Percentiles rank a stretch among this genome's conserved stretches.
Evolutionary conservation across 805 yeast species (phyloP).

Genomic region (Wickerhamiella galacta): DNA sequence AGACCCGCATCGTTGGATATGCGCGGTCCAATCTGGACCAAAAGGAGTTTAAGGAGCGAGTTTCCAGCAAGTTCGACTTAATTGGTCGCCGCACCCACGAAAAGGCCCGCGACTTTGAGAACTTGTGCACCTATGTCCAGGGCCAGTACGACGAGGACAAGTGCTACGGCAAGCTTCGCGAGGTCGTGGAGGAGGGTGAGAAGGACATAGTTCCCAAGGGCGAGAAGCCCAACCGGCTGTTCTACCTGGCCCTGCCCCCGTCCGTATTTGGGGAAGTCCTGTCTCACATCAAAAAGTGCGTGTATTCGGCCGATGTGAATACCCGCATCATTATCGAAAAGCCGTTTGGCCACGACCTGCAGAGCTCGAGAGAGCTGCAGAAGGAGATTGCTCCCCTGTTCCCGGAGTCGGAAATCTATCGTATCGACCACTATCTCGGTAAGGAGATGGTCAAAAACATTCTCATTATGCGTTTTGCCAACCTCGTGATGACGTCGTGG

Average conservation of each 20-base stretch:
- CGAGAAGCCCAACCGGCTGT: conserved; percentile 52
- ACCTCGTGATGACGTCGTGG: conserved; percentile 68
- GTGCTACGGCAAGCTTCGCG: conserved; percentile 46
- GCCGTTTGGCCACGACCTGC: conserved; percentile 91
- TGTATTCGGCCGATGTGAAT: conserved; percentile 49
- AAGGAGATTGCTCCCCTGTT: conserved; percentile 65
- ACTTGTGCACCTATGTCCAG: conserved; percentile 46
- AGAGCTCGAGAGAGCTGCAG: conserved; percentile 63
- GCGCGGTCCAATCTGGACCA: conserved; percentile 66
- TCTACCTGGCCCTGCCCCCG: conserved; percentile 91
- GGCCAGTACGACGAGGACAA: conserved; percentile 71
- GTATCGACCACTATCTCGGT: conserved; percentile 95
- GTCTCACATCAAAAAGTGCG: conserved; percentile 45
- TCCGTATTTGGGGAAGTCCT: conserved; percentile 75
- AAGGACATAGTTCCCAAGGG: conserved; percentile 16
- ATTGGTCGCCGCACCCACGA: conserved; percentile 28
- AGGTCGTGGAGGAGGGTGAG: conserved; percentile 45
- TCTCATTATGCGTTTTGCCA: conserved; percentile 77
- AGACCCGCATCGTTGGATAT: conserved; percentile 71
- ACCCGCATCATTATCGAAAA: conserved; percentile 85
- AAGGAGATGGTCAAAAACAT: conserved; percentile 96
- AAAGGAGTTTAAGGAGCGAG: conserved; percentile 51
- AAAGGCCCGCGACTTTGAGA: conserved; percentile 43
- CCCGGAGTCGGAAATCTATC: conserved; percentile 77
- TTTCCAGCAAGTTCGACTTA: conserved; percentile 44